These are phyloP conservation scores for Aspergillus olivimuriae DNA, from an alignment of 495 filamentous ascomycete genomes.

Conservation along the genomic window DNA sequence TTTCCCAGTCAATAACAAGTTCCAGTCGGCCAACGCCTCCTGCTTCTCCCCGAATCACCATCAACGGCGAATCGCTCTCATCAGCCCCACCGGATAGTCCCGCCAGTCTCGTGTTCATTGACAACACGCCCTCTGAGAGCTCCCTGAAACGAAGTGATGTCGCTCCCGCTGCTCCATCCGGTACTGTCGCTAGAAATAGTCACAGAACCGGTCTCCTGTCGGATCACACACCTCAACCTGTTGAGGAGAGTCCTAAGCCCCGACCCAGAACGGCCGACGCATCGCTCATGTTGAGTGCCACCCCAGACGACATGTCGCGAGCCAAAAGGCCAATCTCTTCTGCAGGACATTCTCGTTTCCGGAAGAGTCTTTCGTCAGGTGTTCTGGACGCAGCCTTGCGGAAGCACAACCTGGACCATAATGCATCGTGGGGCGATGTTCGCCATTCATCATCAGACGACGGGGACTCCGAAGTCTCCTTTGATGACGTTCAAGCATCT, in stretches of 20 bases:
- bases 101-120: conserved; percentile 59
- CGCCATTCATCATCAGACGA: conserved; percentile 29
- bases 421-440: conserved; percentile 20
- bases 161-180: conserved; percentile 44
- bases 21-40: conserved; percentile 28
- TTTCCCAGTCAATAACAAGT: conserved; percentile 30
- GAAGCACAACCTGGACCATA: conserved; percentile 19
- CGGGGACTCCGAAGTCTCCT: conserved; percentile 22
- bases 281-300: conserved; percentile 29
- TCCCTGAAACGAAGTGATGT: conserved; percentile 71
- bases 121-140: conserved; percentile 64
- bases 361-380: conserved; percentile 30
- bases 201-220: conserved; percentile 51
- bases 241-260: conserved; percentile 34
- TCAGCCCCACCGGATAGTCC: conserved; percentile 33
- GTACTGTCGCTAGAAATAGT: conserved; percentile 22
- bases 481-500: conserved; percentile 16
- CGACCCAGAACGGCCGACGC: conserved; percentile 50
- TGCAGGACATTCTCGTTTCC: conserved; percentile 28
- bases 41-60: conserved; percentile 30
- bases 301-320: conserved; percentile 10
- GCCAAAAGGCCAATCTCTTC: conserved; percentile 33
- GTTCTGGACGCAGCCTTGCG: conserved; percentile 21
- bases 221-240: conserved; percentile 57
- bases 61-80: conserved; percentile 30